Percentiles rank a stretch among this genome's conserved stretches.
These are phyloP conservation scores for Boletellus ananas DNA, from an alignment of 768 basidiomycete species.

Conservation along the genomic window DNA sequence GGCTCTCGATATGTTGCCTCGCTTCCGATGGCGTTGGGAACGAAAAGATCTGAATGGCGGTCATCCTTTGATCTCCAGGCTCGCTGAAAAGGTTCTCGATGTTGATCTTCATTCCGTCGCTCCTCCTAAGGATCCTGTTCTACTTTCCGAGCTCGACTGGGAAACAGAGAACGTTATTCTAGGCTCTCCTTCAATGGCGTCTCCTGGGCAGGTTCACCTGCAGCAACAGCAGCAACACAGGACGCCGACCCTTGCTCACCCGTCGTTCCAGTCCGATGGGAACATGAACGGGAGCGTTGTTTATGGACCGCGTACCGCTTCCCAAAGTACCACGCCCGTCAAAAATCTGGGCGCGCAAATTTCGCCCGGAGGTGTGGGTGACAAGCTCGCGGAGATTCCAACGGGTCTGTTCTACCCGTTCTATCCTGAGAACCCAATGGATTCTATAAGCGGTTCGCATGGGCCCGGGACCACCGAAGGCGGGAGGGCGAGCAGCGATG, in stretches of 20 bases:
- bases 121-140: conserved; percentile 37
- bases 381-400: conserved; percentile 62
- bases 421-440: conserved; percentile 54
- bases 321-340: conserved; percentile 29
- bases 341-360: conserved; percentile 21
- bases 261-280: conserved; percentile 32
- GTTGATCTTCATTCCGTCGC: conserved; percentile 61
- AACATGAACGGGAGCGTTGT: conserved; percentile 13
- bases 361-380: conserved; percentile 21
- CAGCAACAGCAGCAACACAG: conserved; percentile 34
- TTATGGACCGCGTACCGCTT: conserved; percentile 28
- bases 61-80: conserved; percentile 78
- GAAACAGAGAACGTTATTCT: conserved; percentile 37
- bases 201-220: conserved; percentile 26
- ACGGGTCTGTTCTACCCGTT: conserved; percentile 74
- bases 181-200: conserved; percentile 22
- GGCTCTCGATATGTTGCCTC: conserved; percentile 83
- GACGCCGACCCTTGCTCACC: conserved; percentile 36
- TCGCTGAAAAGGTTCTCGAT: conserved; percentile 77
- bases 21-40: conserved; percentile 91
- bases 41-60: conserved; percentile 76
- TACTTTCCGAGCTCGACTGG: conserved; percentile 45
- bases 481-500: conserved; percentile 17
- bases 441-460: conserved; percentile 16
- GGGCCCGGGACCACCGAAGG: conserved; percentile 16